Percentiles rank a stretch among this genome's conserved stretches.
Evolutionary conservation across 495 filamentous ascomycete genomes (phyloP).

Genomic region (Daldinia bambusicola): DNA sequence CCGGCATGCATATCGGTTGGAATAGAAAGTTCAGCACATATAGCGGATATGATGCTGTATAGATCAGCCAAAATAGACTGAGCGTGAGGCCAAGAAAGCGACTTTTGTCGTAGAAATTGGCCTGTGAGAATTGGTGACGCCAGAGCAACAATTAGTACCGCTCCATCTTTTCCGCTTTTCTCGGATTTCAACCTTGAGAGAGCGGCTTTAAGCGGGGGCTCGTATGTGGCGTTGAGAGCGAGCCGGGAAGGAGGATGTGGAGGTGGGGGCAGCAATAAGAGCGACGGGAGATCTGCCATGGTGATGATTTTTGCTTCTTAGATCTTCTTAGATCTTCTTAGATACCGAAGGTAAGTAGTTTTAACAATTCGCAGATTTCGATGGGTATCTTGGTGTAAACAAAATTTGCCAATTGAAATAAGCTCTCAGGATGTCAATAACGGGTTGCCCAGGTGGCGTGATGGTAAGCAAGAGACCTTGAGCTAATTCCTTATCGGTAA

Average conservation of each 20-base stretch:
- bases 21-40: conserved; percentile 68
- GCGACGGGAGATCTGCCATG: conserved; percentile 52
- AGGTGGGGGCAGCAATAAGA: conserved; percentile 68
- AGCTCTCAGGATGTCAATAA: background rate
- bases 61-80: conserved; percentile 78
- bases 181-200: conserved; percentile 56
- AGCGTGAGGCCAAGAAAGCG: conserved; percentile 65
- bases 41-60: conserved; percentile 78
- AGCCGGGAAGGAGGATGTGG: conserved; percentile 58
- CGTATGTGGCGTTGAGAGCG: conserved; percentile 66
- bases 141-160: conserved; percentile 64
- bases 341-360: background rate
- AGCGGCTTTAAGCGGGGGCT: conserved; percentile 60
- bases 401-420: background rate
- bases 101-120: conserved; percentile 58
- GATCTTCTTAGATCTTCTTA: no score
- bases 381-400: background rate
- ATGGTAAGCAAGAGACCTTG: background rate
- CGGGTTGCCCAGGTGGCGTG: background rate
- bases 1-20: conserved; percentile 68
- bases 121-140: conserved; percentile 63
- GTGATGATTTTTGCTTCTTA: background rate
- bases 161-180: conserved; percentile 42
- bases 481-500: background rate
- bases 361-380: background rate